Evolutionary conservation across 139 green algal species (phyloP).

Genomic region (Dunaliella primolecta): DNA sequence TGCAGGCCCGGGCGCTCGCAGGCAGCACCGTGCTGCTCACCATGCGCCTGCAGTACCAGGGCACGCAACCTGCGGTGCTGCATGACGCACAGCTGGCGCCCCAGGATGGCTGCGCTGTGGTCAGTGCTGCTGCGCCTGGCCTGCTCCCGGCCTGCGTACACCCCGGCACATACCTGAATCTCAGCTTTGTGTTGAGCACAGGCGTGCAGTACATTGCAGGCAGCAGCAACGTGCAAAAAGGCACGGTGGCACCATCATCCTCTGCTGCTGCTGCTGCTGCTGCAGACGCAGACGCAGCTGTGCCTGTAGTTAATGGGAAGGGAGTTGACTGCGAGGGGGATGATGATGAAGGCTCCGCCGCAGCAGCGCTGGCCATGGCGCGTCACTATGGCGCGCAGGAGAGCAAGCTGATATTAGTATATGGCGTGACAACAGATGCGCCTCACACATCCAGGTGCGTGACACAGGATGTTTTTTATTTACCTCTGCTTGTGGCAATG

Average conservation of each 20-base stretch:
- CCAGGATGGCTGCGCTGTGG: not conserved
- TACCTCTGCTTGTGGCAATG: no score
- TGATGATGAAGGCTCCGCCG: no score
- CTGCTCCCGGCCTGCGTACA: not conserved
- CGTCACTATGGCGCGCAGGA: not conserved
- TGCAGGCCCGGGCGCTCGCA: not conserved
- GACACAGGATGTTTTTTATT: no score
- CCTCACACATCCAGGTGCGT: not conserved
- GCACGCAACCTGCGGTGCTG: not conserved
- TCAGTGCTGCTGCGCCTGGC: not conserved
- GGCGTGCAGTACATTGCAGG: not conserved
- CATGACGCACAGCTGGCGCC: not conserved
- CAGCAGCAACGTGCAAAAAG: no score
- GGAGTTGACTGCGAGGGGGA: no score
- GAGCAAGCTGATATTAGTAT: not conserved
- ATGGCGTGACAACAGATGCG: not conserved
- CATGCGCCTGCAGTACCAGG: not conserved
- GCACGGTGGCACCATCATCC: no score
- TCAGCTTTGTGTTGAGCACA: not conserved
- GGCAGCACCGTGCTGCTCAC: not conserved
- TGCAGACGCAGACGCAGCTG: no score
- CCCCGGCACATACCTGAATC: not conserved
- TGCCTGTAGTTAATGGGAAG: no score
- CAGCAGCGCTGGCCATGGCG: not conserved
- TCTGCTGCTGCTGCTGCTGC: no score